Evolutionary conservation across 495 filamentous ascomycete genomes (phyloP), one percentile per base, ranked within the genome.

Genomic region (Aspergillus wentii): DNA sequence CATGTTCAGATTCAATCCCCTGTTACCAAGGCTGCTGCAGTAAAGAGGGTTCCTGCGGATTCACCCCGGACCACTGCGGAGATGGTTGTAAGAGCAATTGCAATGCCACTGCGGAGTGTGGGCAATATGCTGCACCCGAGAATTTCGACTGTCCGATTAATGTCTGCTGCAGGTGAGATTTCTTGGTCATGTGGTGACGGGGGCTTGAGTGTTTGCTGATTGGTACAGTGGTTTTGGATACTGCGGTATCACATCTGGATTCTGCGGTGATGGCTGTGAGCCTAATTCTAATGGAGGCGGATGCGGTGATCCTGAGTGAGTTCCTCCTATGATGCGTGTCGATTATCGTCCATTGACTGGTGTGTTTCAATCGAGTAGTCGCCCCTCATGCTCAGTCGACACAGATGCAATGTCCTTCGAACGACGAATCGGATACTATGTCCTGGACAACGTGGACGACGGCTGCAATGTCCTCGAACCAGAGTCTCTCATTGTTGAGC

Each of bases 91-190:
- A 30, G 20, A 53, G 48, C 9, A 57, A 69, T 42, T 69, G 66
- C 44, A 42, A 69, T 43, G 66, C 68, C 16, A 49, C 56, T 15
- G 62, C 64, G 3, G 59, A 64, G 18, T 71, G 68, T 30, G 68
- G 68, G 2, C 33, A 42, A 32, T 54, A 56, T 38, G 46, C 59
- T 4, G 16, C 15, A 17, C 16, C 14, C 14, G 26, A 16, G 11
- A 38, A 28, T n/a, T n/a, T n/a, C n/a, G n/a, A 5, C 29, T 45
- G 42, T 26, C 42, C 42, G n/a, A 19, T 45, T 27, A 45, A 45
- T 22, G 48, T 49, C 3, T 49, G 49, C 21, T 52, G 45, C 17
- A 37, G 15, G n/a, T n/a, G n/a, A n/a, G n/a, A n/a, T n/a, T n/a
- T n/a, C n/a, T n/a, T n/a, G n/a, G n/a, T n/a, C n/a, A n/a, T n/a